These are phyloP conservation scores for Tylopilus sp. DNA, from an alignment of 768 basidiomycete species.

Conservation along the genomic window DNA sequence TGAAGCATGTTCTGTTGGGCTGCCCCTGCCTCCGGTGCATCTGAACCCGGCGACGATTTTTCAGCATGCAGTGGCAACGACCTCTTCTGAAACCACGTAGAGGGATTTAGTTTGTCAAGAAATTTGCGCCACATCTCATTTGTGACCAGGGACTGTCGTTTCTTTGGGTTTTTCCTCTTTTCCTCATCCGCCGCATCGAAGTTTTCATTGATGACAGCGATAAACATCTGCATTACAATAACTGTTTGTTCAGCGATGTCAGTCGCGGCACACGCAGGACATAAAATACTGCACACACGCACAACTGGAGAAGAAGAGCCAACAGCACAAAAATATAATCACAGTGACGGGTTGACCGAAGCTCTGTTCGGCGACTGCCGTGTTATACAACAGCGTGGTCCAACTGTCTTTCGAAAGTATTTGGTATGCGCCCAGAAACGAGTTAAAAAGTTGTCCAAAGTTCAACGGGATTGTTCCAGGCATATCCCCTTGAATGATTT, in stretches of 20 bases:
- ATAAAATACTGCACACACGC: conserved; percentile 25
- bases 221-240: conserved; percentile 91
- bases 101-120: conserved; percentile 80
- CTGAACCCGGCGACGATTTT: conserved; percentile 34
- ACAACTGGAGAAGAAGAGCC: conserved; percentile 93
- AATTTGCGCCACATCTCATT: conserved; percentile 47
- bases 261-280: background rate
- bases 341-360: conserved; percentile 69
- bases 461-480: conserved; percentile 50
- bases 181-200: too few relatives aligned
- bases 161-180: conserved; percentile 79
- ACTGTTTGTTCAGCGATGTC: conserved; percentile 42
- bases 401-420: conserved; percentile 94
- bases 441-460: conserved; percentile 78
- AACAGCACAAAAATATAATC: too few relatives aligned
- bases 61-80: conserved; percentile 51
- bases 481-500: conserved; percentile 84
- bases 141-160: conserved; percentile 51
- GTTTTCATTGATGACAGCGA: too few relatives aligned
- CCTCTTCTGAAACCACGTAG: conserved; percentile 71
- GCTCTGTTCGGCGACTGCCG: conserved; percentile 54
- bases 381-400: conserved; percentile 65
- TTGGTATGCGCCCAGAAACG: conserved; percentile 85
- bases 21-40: too few relatives aligned
- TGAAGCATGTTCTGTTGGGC: conserved; percentile 7